A percentile compares a stretch with the other conserved stretches of the same genome.
Evolutionary conservation across 768 basidiomycete species (phyloP).

Genomic region (Lactifluus volemus): DNA sequence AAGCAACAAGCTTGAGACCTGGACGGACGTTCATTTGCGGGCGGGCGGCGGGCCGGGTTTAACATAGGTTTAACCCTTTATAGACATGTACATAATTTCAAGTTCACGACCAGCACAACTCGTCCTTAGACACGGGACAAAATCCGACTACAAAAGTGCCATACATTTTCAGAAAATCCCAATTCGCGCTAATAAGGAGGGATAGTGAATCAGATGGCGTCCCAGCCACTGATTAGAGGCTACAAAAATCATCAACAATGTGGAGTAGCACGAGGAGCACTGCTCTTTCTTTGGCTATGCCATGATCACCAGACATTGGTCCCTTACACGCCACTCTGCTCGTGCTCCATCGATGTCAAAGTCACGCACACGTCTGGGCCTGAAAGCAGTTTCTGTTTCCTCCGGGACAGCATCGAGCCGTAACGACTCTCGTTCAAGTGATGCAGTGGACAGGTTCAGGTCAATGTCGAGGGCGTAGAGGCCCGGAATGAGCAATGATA

Average conservation of each 20-base stretch:
- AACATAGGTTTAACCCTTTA: no score
- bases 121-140: no score
- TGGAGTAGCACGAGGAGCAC: not conserved
- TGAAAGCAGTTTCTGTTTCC: constrained; percentile 30
- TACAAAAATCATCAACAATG: not conserved
- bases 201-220: not conserved
- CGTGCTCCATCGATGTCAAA: constrained; percentile 53
- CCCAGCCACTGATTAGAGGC: not conserved
- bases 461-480: constrained; percentile 47
- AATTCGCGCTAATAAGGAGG: not conserved
- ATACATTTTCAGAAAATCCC: no score
- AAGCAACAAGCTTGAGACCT: no score
- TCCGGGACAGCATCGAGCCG: constrained; percentile 14
- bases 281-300: constrained; percentile 22
- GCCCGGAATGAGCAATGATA: constrained; percentile 44
- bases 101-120: no score
- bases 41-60: no score
- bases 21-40: no score
- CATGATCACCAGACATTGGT: constrained; percentile 39
- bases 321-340: constrained; percentile 61
- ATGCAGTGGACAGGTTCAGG: constrained; percentile 45
- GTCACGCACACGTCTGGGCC: constrained; percentile 47
- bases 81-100: no score
- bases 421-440: constrained; percentile 31
- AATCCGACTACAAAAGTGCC: no score